A percentile compares a stretch with the other conserved stretches of the same genome.
Conservation (phyloP, 2,329 filamentous ascomycete genomes). For the Colletotrichum sublineola region DNA sequence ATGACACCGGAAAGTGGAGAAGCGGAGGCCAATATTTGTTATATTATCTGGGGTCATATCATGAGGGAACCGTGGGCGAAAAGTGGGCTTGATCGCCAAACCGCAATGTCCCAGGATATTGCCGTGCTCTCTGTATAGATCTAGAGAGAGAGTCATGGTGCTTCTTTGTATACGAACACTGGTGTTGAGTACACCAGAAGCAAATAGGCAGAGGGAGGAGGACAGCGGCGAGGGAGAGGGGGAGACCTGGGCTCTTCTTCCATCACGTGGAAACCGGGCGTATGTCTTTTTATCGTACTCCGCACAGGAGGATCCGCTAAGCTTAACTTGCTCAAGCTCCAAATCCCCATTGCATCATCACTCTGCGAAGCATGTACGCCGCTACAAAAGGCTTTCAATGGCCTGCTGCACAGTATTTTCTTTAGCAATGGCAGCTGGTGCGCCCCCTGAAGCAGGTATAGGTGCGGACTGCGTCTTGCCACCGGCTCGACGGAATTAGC, state of each 20-base stretch:
- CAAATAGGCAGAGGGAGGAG: no score
- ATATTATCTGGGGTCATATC: background rate
- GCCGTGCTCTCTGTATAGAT: background rate
- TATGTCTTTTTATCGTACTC: background rate
- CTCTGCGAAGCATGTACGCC: background rate
- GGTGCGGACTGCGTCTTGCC: background rate
- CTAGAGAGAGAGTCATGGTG: background rate
- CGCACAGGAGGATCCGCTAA: constrained; percentile 16
- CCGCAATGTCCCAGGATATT: background rate
- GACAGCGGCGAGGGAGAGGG: no score
- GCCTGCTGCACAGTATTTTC: background rate
- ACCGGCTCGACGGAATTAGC: constrained; percentile 5
- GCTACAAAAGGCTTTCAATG: background rate
- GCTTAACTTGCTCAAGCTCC: constrained; percentile 13
- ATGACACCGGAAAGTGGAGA: constrained; percentile 1
- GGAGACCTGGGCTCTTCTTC: background rate
- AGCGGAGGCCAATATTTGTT: background rate
- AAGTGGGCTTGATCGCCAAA: background rate
- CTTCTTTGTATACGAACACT: background rate
- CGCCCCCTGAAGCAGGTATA: background rate
- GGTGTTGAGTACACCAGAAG: background rate
- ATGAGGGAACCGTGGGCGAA: background rate
- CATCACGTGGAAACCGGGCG: constrained; percentile 3
- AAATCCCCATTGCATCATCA: constrained; percentile 26
- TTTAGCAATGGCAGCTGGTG: background rate